phyloP scores from a whole-genome alignment of 805 yeast genomes.

The Wickerhamiella lipophila region DNA sequence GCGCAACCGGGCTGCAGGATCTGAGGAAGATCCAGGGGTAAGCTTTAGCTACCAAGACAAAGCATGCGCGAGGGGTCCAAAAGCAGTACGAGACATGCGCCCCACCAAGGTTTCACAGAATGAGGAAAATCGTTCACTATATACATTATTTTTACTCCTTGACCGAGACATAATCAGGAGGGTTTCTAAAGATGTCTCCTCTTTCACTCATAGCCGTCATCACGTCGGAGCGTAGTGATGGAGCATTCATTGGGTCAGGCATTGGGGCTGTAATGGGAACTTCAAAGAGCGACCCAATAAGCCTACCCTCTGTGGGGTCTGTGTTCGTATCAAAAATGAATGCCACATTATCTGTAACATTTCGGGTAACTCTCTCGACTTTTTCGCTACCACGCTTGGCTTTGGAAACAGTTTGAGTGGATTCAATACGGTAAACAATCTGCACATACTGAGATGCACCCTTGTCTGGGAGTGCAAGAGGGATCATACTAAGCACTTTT shows the following conservation, averaged over 20 bases:
- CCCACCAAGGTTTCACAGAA: neutral
- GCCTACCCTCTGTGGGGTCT: constrained; percentile 39
- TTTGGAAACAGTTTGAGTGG: constrained; percentile 45
- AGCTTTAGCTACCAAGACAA: neutral
- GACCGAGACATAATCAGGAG: constrained; percentile 22
- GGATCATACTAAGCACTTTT: constrained; percentile 55
- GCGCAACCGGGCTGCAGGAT: neutral
- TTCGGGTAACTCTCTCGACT: constrained; percentile 38
- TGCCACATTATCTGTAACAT: constrained; percentile 48
- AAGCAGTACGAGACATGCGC: neutral
- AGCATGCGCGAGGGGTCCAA: neutral
- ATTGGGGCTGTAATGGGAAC: constrained; percentile 27
- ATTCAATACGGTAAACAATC: constrained; percentile 49
- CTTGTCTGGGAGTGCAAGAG: constrained; percentile 46
- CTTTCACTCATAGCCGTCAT: constrained; percentile 28
- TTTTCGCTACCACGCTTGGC: constrained; percentile 35
- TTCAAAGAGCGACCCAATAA: constrained; percentile 62
- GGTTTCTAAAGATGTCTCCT: constrained; percentile 29
- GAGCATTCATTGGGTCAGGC: constrained; percentile 24
- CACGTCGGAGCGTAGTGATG: constrained; percentile 21
- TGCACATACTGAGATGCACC: constrained; percentile 43
- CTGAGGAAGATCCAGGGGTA: neutral
- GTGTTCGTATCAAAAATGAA: constrained; percentile 47
- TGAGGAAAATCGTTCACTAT: neutral
- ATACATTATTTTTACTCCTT: constrained; percentile 3